phyloP scores from a whole-genome alignment of 2,329 filamentous ascomycete genomes.

The Corniculantispora saksenae region DNA sequence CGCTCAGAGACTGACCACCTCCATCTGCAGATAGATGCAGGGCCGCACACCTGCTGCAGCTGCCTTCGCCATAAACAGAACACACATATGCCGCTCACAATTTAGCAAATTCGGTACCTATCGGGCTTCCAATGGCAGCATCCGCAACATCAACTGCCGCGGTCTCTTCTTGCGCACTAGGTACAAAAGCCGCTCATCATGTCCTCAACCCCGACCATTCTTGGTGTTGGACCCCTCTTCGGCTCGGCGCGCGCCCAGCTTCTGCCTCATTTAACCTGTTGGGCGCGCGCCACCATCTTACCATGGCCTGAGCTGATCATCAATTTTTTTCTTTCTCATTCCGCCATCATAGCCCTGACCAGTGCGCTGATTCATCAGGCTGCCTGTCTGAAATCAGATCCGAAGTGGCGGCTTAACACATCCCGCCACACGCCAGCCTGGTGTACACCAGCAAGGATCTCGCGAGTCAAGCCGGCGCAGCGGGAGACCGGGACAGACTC shows the following conservation, averaged over 20 bases:
- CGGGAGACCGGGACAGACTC: not conserved
- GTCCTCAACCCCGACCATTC: not conserved
- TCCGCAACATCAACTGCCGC: too few species aligned
- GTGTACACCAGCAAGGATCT: not conserved
- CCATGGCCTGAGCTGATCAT: not conserved
- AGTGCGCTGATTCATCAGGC: not conserved
- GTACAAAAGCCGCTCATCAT: too few species aligned
- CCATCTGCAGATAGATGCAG: not conserved
- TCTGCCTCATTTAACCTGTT: not conserved
- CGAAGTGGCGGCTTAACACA: not conserved
- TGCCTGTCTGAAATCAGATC: not conserved
- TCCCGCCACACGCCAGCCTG: not conserved
- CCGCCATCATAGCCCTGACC: too few species aligned
- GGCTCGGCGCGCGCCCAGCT: not conserved
- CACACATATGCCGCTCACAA: not conserved
- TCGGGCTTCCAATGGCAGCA: too few species aligned
- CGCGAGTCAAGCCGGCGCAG: not conserved
- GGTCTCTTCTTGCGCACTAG: too few species aligned
- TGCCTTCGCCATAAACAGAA: not conserved
- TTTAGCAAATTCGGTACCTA: too few species aligned
- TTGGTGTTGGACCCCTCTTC: not conserved
- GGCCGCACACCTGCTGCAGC: too few species aligned
- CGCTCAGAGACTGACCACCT: not conserved
- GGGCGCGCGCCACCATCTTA: not conserved
- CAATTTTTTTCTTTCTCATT: not conserved